Evolutionary conservation across 2,329 filamentous ascomycete species (phyloP).

Genomic region (Diaporthe capsici): DNA sequence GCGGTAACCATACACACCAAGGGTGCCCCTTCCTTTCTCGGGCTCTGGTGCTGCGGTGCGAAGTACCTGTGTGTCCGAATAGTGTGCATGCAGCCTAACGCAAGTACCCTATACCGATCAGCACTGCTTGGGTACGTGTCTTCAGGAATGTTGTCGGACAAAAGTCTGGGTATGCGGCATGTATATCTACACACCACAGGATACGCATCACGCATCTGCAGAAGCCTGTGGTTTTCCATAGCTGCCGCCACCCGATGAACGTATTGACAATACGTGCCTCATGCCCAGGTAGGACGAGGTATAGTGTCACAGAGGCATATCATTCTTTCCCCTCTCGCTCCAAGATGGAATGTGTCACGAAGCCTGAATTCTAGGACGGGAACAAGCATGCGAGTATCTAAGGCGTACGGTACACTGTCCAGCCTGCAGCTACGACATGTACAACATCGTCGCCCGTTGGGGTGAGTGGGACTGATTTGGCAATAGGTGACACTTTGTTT

Average conservation of each 20-base stretch:
- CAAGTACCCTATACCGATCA: neutral
- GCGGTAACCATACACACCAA: conserved; percentile 23
- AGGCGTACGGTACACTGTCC: neutral
- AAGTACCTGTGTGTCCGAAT: neutral
- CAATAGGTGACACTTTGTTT: neutral
- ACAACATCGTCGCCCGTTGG: neutral
- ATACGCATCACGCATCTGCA: neutral
- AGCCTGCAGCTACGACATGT: conserved; percentile 1
- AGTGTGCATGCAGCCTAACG: neutral
- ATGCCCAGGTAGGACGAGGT: neutral
- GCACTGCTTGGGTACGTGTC: neutral
- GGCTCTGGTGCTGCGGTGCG: neutral
- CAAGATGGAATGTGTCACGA: conserved; percentile 13
- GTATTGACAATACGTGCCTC: neutral
- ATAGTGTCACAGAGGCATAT: neutral
- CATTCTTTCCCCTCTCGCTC: neutral
- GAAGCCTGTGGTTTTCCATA: neutral
- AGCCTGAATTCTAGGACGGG: neutral
- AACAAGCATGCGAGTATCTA: neutral
- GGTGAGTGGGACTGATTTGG: neutral
- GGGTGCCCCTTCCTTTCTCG: neutral
- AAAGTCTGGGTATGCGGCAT: neutral
- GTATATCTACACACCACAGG: neutral
- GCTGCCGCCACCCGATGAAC: conserved; percentile 9
- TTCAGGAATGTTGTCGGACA: no score